Conservation (phyloP, 177 flowering plant species). For the Vitis hybrid region DNA sequence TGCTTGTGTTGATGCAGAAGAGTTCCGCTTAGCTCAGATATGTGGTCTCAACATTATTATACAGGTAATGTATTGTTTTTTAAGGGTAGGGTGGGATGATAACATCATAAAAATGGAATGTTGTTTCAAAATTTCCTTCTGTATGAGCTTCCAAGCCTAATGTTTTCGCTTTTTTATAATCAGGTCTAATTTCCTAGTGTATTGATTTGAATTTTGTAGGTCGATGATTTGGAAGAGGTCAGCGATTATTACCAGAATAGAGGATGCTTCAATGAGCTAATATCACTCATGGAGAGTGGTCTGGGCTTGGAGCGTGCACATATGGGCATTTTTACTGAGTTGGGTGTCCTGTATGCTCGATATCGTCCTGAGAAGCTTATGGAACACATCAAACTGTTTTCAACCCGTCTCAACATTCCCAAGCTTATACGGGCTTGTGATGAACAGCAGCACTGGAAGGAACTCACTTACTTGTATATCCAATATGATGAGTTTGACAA, state of each 20-base stretch:
- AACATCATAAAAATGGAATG: neutral
- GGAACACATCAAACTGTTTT: slow-evolving; percentile 95
- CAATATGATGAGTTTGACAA: slow-evolving; percentile 98
- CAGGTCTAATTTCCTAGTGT: slow-evolving; percentile 1
- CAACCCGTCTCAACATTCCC: slow-evolving; percentile 96
- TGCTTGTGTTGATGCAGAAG: slow-evolving; percentile 99
- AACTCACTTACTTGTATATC: slow-evolving; percentile 83
- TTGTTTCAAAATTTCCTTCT: neutral
- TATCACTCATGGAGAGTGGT: slow-evolving; percentile 97
- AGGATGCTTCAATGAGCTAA: slow-evolving; percentile 93
- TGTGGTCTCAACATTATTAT: slow-evolving; percentile 97
- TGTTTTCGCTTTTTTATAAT: neutral
- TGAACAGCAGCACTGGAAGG: slow-evolving; percentile 98
- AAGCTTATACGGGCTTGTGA: slow-evolving; percentile 96
- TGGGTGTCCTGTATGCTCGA: slow-evolving; percentile 97
- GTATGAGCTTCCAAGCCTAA: neutral
- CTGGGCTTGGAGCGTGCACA: slow-evolving; percentile 98
- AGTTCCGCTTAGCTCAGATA: slow-evolving; percentile 97
- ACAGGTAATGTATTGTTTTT: slow-evolving; percentile 51
- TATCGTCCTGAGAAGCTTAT: slow-evolving; percentile 95
- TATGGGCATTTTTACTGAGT: slow-evolving; percentile 97
- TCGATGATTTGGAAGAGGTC: slow-evolving; percentile 98
- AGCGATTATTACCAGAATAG: slow-evolving; percentile 94
- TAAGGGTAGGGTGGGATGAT: too few relatives aligned
- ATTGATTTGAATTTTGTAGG: slow-evolving; percentile 42